A percentile compares a stretch with the other conserved stretches of the same genome.
These are phyloP conservation scores for Sporopachydermia lactativora DNA, from an alignment of 805 yeast species.

Conservation along the genomic window DNA sequence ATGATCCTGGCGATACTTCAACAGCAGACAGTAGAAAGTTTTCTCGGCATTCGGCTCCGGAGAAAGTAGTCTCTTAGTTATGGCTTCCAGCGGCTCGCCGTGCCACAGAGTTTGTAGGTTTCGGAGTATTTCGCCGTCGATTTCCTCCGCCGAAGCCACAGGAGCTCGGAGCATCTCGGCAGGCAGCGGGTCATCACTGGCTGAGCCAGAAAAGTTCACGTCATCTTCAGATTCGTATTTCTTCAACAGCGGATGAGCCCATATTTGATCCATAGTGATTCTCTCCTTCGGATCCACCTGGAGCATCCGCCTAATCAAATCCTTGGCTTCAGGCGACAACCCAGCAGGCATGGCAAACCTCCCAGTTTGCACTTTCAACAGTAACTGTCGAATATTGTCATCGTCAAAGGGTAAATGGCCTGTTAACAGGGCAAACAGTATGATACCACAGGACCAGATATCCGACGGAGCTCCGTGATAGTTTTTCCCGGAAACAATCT, in stretches of 20 bases:
- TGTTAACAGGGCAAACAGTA: constrained; percentile 81
- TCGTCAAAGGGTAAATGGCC: constrained; percentile 97
- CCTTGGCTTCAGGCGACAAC: constrained; percentile 74
- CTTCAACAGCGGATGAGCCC: constrained; percentile 66
- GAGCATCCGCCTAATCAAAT: constrained; percentile 68
- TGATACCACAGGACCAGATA: constrained; percentile 97
- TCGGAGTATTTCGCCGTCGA: constrained; percentile 62
- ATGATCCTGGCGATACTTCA: constrained; percentile 65
- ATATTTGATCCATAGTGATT: constrained; percentile 63
- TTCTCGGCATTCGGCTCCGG: constrained; percentile 59
- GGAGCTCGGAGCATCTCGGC: constrained; percentile 18
- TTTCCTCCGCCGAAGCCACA: constrained; percentile 26
- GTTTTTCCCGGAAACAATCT: constrained; percentile 86
- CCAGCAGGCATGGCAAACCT: constrained; percentile 70
- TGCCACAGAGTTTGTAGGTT: constrained; percentile 73
- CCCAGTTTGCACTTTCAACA: constrained; percentile 87
- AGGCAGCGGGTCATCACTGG: constrained; percentile 6
- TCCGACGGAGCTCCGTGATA: constrained; percentile 97
- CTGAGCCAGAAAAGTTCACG: constrained; percentile 3
- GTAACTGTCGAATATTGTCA: constrained; percentile 76
- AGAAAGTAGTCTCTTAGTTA: constrained; percentile 38
- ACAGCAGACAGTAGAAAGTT: constrained; percentile 61
- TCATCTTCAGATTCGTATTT: constrained; percentile 39
- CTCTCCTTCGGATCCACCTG: constrained; percentile 70
- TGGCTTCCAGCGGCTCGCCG: constrained; percentile 44